Base-by-base conservation (phyloP, 306 rosid species). In the Cicer arietinum region DNA sequence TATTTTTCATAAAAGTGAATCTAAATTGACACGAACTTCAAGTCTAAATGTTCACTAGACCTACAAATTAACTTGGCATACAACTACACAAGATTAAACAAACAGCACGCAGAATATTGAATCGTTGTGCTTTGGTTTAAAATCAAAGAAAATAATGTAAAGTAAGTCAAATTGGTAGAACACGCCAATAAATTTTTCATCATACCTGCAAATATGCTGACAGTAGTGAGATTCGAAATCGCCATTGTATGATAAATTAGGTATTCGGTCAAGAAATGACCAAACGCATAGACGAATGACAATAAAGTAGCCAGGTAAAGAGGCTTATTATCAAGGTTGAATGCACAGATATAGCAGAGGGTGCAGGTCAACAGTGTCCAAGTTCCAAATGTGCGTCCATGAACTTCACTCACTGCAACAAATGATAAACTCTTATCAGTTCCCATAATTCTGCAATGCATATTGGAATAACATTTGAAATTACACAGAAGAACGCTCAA, bases 311-410 rank as follows among this genome's bases (percentile, higher is more conserved):
- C 93, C 69, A 85, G 71, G 83, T 94, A 94, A 20, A 94, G 87
- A 52, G 96, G 96, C 80, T 81, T 94, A 77, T 92, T 92, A 8
- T 94, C 96, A 73, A 94, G 99, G 83, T 94, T 92, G 82, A 94
- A 88, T 59, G 97, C 97, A 59, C 96, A 90, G 17, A 94, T 85
- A 77, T 85, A 92, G 88, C 97, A 94, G 57, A 94, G 99, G 11
- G 97, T 94, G 89, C 97, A 92, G 69, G 97, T 92, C 76, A 92
- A 77, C 65, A 94, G 88, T 7, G 97, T 89, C 99, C 99, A 94
- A 35, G 89, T 84, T 63, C 97, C 96, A 83, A 94, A 92, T 72
- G 99, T 92, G 70, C 96, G 91, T 66, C 99, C 99, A 80, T 94
- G 99, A 89, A 89, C 89, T 84, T 94, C 99, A 69, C 91, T 85